These are phyloP conservation scores for Eucalyptus paniculata DNA, from an alignment of 345 rosid genomes.

Conservation along the genomic window DNA sequence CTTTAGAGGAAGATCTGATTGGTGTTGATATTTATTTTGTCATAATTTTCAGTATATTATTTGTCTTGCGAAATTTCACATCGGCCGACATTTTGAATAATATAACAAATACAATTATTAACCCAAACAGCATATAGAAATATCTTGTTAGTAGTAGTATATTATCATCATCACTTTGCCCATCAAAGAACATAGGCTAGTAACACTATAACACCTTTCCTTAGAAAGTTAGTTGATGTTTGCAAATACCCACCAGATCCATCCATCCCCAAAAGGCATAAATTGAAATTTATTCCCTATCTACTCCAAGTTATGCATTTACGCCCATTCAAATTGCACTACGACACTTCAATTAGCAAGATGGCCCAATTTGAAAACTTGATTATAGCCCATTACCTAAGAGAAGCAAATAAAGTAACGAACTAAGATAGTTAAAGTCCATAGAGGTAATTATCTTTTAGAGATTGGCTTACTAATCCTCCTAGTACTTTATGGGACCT, in stretches of 20 bases:
- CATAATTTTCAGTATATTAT: background rate
- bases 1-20: background rate
- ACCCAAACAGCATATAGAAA: accelerated
- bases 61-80: accelerated
- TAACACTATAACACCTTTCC: background rate
- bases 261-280: background rate
- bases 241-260: background rate
- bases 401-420: too few species aligned
- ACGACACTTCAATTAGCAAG: accelerated
- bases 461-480: too few species aligned
- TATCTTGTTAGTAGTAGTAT: accelerated
- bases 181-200: accelerated
- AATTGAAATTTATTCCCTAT: background rate
- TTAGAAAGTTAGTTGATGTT: background rate
- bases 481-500: too few species aligned
- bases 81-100: background rate
- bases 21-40: too few species aligned
- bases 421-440: accelerated
- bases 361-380: too few species aligned
- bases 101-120: too few species aligned
- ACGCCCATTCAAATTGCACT: background rate
- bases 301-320: background rate
- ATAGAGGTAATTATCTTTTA: too few species aligned
- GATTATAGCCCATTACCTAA: too few species aligned
- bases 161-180: background rate